Base-by-base conservation (phyloP, 345 rosid genomes). In the Sapria himalayana region DNA sequence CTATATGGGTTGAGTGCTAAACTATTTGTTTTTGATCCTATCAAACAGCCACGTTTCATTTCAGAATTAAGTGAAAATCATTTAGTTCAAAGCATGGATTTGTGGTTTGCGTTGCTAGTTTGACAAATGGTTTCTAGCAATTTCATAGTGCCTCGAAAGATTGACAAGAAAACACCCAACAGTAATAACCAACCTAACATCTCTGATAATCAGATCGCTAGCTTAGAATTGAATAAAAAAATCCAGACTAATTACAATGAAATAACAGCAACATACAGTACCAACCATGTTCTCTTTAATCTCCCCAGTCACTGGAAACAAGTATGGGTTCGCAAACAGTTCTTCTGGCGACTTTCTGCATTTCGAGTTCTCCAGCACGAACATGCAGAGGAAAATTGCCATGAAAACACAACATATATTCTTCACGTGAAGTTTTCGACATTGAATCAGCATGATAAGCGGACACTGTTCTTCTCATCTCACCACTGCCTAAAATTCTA, bases 231-330 rank as follows among this genome's bases (percentile, higher is more conserved):
- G 20, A 18, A 41, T 25, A 20, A 3, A 21, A 27, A 27, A 22
- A 32, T n/a, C n/a, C 7, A 52, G 48, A 23, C 2, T 19, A 37
- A 55, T 4, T 33, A 36, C 33, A 18, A 15, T 18, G 9, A 43
- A 37, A 33, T 46, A 33, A 35, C 41, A 41, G 46, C 18, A 47
- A 37, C 22, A 33, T 19, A 25, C 16, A 18, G 31, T 21, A 29
- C 22, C 49, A 40, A 89, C 98, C 81, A 45, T 46, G 39, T 56
- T 44, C 21, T 62, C 52, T 47, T 76, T 63, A 41, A 58, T 57
- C 71, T 62, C 50, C 43, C 75, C 61, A 14, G 68, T 70, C 15
- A 49, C 62, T 14, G 66, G 80, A 50, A 71, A 61, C 19, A 58
- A 47, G 54, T 72, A 49, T 44, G 57, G 65, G 45, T 52, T 48